Base-by-base conservation (phyloP, 2,329 filamentous ascomycete species). In the Monosporascus ibericus region DNA sequence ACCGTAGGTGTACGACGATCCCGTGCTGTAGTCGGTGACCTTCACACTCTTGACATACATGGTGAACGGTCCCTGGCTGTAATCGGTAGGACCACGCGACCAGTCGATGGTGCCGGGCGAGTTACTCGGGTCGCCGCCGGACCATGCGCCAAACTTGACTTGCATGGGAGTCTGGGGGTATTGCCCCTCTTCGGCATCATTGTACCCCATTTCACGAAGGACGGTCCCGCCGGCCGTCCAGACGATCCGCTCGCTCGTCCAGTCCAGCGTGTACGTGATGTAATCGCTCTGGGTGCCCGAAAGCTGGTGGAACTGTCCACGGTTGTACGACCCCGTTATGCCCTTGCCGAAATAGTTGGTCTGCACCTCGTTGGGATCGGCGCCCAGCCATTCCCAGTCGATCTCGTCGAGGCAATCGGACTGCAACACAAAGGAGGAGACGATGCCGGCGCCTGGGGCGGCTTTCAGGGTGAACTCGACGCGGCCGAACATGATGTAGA, bases 401-500 rank as follows among this genome's bases (percentile, higher is more conserved):
- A 99, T 95, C 75, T 99, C 94, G 71, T 99, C 94, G 44, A 96
- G 80, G 63, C 83, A 82, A 69, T 97, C 92, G 15, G 92, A 96
- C 72, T 95, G 86, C 58, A 99, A 76, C 8, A 99, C 90, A 14
- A 94, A 80, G 46, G 90, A 94, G 70, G 90, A 96, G 59, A 99
- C 92, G 63, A 99, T 96, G 54, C 94, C 94, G 9, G 82, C 85
- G 7, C 94, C 94, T 0, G 91, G 86, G 9, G 94, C 91, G 25
- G 90, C 85, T 72, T 92, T 92, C 75, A 96, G 80, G 34, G 83
- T 86, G 60, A 92, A 82, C 59, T 95, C 88, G 65, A 96, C 88
- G 58, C 86, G 88, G 60, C 94, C 94, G 69, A 96, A 99, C 94
- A 99, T 97, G 75, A 99, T 96, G 78, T 96, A 97, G 82, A 95